Base-by-base conservation (phyloP, 2,329 filamentous ascomycete genomes). In the Tolypocladium tundrense region DNA sequence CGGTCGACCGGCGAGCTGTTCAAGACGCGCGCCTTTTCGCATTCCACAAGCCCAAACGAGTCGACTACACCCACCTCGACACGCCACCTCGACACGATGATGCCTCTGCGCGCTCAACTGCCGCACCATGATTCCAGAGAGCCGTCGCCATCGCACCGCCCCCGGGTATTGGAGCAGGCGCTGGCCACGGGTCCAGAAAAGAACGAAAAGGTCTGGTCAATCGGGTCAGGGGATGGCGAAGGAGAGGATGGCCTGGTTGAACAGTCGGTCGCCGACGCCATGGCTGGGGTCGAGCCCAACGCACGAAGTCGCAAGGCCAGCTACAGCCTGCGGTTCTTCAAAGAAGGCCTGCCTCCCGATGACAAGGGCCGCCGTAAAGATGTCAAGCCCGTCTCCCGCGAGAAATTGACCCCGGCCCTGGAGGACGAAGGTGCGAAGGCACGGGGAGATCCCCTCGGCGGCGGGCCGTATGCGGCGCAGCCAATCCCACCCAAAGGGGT, bases 251-350 rank as follows among this genome's bases (percentile, higher is more conserved):
- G 83, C 0, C 75, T 83, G 62, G 84, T 87, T 8, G 84, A 87
- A 63, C 82, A 85, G 67, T 85, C 83, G n/a, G 81, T 87, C 55
- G 77, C 81, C 7, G 82, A 86, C 61, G 81, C 81, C 35, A 75
- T 86, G 66, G 78, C 81, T 21, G 83, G 83, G 2, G 73, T 80
- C n/a, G 84, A 86, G 64, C 82, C 77, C 64, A 85, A 82, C 66
- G 80, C 81, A 52, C 81, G 85, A 56, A 89, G 84, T 65, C 81
- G 85, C 63, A 88, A 87, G 69, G 81, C 85, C 43, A 87, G 84
- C 64, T 84, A 87, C 68, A 86, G 83, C 62, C 72, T 88, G 59
- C 78, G 85, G 2, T 85, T 87, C 65, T 88, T 88, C 74, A 85
- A 83, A 60, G 84, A 87, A 68, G 84, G 83, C 40, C 71, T 86